Evolutionary conservation across 164 flowering plant genomes (phyloP), one percentile per base, ranked within the genome.

Genomic region (Euptelea pleiosperma): DNA sequence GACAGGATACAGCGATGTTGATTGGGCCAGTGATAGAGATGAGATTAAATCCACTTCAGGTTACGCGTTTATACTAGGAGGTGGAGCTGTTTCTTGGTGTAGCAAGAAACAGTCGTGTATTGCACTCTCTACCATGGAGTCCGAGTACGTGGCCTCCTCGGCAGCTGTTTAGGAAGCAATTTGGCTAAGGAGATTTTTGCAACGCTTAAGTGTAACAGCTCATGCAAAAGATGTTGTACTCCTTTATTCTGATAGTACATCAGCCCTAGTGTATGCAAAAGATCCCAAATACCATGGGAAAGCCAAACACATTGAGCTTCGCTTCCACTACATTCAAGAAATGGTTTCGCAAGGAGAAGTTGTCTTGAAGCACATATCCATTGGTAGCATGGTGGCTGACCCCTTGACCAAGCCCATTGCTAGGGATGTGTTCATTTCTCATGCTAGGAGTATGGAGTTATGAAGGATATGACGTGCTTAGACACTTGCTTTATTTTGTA

Each of bases 21-120:
- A 55, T 55, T 55, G n/a, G 43, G 29, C 3, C 1, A 18, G 10
- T 5, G 46, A 55, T 16, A 18, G 19, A 16, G 30, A 55, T 55
- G 58, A 55, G n/a, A 10, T 24, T 15, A 55, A 55, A 39, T 55
- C 58, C 29, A 55, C 44, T 8, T 55, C 46, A 22, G 14, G 18
- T 11, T 55, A n/a, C 35, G 46, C 15, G 14, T 37, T 36, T 21
- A 16, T 10, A 19, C 26, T 55, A 2, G 0, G 26, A 19, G 58
- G 44, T 19, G 28, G 37, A 6, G 31, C n/a, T n/a, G n/a, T 51
- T 22, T 51, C 55, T 14, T 8, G n/a, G 55, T 6, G 36, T 29
- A 51, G n/a, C n/a, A 51, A 26, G 36, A 51, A 51, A 18, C 55
- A 51, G 29, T n/a, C 34, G 8, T 51, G 36, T 15, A 10, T 51